phyloP scores from a whole-genome alignment of 1,139 yeast genomes.

The Debaryomycetaceae sp. region DNA sequence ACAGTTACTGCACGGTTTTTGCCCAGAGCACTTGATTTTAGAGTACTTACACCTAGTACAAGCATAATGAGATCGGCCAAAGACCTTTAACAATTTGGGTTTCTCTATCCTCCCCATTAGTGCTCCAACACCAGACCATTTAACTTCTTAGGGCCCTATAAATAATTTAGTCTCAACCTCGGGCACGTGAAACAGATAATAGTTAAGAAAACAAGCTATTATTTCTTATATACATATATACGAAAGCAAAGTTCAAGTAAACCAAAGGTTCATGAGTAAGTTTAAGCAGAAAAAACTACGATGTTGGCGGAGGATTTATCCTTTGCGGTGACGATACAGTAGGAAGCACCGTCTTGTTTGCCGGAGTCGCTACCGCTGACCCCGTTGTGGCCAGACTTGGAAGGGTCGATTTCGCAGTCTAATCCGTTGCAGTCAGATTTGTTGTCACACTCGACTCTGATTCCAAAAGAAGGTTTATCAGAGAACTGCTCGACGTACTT shows the following conservation, averaged over 20 bases:
- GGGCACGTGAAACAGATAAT: not conserved
- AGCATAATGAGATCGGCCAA: constrained; percentile 41
- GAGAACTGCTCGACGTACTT: constrained; percentile 65
- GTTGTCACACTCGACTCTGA: constrained; percentile 70
- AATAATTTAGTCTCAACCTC: not conserved
- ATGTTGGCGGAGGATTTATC: constrained; percentile 63
- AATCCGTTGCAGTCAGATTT: constrained; percentile 67
- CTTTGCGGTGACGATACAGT: constrained; percentile 79
- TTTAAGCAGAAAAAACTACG: constrained; percentile 55
- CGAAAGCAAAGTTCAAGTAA: not conserved
- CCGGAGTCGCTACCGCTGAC: constrained; percentile 44
- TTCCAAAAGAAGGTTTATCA: constrained; percentile 62
- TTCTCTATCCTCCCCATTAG: constrained; percentile 9
- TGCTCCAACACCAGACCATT: not conserved
- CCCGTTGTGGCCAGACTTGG: constrained; percentile 52
- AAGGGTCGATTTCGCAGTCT: constrained; percentile 77
- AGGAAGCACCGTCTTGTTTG: constrained; percentile 63
- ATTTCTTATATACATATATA: not conserved
- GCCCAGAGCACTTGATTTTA: constrained; percentile 44
- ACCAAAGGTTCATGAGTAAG: too few relatives aligned
- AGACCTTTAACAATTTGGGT: constrained; percentile 39
- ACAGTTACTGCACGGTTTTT: constrained; percentile 40
- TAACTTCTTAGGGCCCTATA: not conserved
- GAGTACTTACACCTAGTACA: constrained; percentile 38
- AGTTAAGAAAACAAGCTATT: not conserved